phyloP scores from a whole-genome alignment of 2,329 filamentous ascomycete species.

The Penicillium griseofulvum region DNA sequence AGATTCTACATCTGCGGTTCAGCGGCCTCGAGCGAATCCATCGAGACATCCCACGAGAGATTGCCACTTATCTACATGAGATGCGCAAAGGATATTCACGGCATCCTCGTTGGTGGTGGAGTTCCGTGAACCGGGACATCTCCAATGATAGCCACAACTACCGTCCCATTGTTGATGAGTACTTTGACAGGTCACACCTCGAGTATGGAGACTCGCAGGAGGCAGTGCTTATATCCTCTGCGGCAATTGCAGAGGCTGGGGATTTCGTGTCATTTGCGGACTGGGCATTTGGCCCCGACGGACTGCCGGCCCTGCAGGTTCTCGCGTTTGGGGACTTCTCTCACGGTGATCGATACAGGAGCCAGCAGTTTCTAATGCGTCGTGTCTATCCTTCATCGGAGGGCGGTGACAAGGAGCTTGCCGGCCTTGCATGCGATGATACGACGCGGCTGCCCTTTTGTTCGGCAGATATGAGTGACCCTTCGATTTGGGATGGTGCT shows the following conservation, averaged over 20 bases:
- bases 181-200: not conserved
- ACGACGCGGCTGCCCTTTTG: not conserved
- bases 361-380: slow-evolving; percentile 6
- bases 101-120: not conserved
- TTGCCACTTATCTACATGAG: not conserved
- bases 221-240: not conserved
- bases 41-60: not conserved
- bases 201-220: not conserved
- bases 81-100: not conserved
- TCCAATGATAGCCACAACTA: not conserved
- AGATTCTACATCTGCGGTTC: slow-evolving; percentile 9
- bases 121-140: not conserved
- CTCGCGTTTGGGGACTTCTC: slow-evolving; percentile 14
- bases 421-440: not conserved
- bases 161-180: not conserved
- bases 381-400: not conserved
- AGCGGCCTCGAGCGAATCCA: slow-evolving; percentile 2
- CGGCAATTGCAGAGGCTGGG: not conserved
- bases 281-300: slow-evolving; percentile 9
- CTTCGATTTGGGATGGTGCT: slow-evolving; percentile 9
- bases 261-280: slow-evolving; percentile 3
- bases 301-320: slow-evolving; percentile 8
- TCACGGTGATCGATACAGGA: slow-evolving; percentile 4
- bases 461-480: not conserved
- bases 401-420: not conserved